Evolutionary conservation across 2,329 filamentous ascomycete species (phyloP), one percentile per base, ranked within the genome.

Genomic region (Blastomyces emzantsi): DNA sequence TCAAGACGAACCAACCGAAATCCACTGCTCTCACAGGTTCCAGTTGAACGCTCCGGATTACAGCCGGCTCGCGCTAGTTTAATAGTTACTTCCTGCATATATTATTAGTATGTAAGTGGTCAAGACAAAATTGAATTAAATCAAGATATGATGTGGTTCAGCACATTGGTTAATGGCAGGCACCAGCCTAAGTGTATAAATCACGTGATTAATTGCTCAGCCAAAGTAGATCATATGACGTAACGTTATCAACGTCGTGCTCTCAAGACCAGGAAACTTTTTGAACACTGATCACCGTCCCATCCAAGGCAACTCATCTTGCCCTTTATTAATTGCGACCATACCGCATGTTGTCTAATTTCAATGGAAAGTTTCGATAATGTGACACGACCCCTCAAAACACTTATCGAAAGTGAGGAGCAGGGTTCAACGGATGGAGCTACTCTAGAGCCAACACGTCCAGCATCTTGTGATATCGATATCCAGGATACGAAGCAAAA

Each of bases 301-400:
- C 19, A 25, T 51, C 47, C 47, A 25, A 25, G 13, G 9, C 9
- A 7, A 47, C 45, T 47, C 45, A 2, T 47, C 17, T 57, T 57
- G 3, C 7, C 9, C 17, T 41, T 25, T 36, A 33, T 55, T 36
- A 17, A 19, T 22, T 33, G 47, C 47, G 25, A 13, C n/a, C 49
- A 56, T 39, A 56, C 22, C 30, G n/a, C n/a, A 58, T 43, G 6
- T 28, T 11, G 22, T 43, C 9, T 13, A 25, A 28, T 28, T 58
- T 4, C 58, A 55, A 77, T 78, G 76, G 73, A 77, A 70, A 77
- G 75, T 68, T 74, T 76, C 43, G 73, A 76, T 64, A 73, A 76
- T 63, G 72, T 73, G 56, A 65, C 72, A 60, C 71, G 70, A 6
- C 67, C 71, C 41, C 63, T 67, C 55, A 73, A 73, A 49, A 57